Conservation (phyloP, 345 rosid species). For the Sisymbrium irio region DNA sequence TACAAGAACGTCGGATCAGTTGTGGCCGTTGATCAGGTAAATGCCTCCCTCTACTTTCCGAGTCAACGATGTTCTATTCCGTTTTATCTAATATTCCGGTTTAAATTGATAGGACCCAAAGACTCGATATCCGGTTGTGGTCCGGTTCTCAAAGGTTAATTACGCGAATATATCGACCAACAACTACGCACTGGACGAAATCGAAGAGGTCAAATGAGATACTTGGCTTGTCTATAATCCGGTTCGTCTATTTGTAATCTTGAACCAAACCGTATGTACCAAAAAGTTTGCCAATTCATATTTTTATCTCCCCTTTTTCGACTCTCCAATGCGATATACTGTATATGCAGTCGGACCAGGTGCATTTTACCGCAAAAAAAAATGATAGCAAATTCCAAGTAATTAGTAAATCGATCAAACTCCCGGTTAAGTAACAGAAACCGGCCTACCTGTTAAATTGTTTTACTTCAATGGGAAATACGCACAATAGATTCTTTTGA, state of each 20-base stretch:
- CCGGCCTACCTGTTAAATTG: not conserved
- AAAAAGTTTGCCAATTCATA: not conserved
- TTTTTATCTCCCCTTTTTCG: not conserved
- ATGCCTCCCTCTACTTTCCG: not conserved
- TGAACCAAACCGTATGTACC: constrained; percentile 29
- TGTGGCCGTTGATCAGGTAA: constrained; percentile 84
- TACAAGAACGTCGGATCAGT: constrained; percentile 74
- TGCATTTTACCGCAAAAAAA: not conserved
- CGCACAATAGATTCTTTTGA: not conserved
- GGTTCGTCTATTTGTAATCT: constrained; percentile 23
- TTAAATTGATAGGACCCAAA: constrained; percentile 60
- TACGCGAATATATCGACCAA: constrained; percentile 90
- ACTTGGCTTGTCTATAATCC: constrained; percentile 10
- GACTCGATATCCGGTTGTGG: constrained; percentile 83
- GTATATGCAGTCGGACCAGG: not conserved
- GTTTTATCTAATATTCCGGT: constrained; percentile 23
- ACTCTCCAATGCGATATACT: not conserved
- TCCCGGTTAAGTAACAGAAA: constrained; percentile 14
- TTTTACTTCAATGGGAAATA: constrained; percentile 43
- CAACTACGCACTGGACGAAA: constrained; percentile 91
- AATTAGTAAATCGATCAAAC: constrained; percentile 25
- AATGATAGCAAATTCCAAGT: not conserved
- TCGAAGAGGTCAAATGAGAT: constrained; percentile 62
- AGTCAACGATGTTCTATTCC: not conserved
- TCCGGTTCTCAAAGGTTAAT: constrained; percentile 81